Evolutionary conservation across 2,329 filamentous ascomycete genomes (phyloP), one percentile per base, ranked within the genome.

Genomic region (Microcera coccophila): DNA sequence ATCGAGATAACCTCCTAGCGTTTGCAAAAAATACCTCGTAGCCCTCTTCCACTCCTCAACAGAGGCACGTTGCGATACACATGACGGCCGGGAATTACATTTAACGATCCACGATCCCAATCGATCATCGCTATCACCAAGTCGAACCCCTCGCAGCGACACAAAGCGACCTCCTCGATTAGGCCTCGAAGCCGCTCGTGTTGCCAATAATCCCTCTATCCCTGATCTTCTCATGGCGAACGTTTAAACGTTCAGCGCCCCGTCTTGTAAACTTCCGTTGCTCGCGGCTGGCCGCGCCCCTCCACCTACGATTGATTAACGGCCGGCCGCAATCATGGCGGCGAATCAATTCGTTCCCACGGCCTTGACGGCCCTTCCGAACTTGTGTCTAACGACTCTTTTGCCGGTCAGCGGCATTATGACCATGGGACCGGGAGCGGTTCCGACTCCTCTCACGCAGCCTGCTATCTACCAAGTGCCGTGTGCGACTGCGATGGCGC

Each of bases 351-450:
- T 55, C 41, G 47, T 54, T 42, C 41, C 52, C 31, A 53, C 58
- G 48, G 54, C 61, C 40, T 42, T 58, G 38, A 58, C 62, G 45
- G 56, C 57, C 47, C 53, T 55, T 41, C 52, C 62, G 26, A 52
- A 60, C 40, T 53, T 63, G 39, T 74, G 71, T 60, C 63, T 66
- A 22, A 66, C 68, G 33, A 64, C 66, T 41, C 62, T 68, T 42
- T 61, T 76, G 22, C 70, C 73, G 3, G 65, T 66, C 39, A 64
- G 64, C 44, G 73, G 71, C 39, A 59, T 75, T 36, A 59, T 78
- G 50, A 71, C 75, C 45, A 61, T 85, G 50, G n/a, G n/a, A n/a
- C n/a, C n/a, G n/a, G n/a, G n/a, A 73, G 71, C 52, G 70, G 76
- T 42, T 69, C 54, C 19, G 53, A 75, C 51, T 71, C 82, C 76